Percentiles rank a stretch among this genome's conserved stretches.
These are phyloP conservation scores for Entonaema liquescens DNA, from an alignment of 495 filamentous ascomycete genomes.

Conservation along the genomic window DNA sequence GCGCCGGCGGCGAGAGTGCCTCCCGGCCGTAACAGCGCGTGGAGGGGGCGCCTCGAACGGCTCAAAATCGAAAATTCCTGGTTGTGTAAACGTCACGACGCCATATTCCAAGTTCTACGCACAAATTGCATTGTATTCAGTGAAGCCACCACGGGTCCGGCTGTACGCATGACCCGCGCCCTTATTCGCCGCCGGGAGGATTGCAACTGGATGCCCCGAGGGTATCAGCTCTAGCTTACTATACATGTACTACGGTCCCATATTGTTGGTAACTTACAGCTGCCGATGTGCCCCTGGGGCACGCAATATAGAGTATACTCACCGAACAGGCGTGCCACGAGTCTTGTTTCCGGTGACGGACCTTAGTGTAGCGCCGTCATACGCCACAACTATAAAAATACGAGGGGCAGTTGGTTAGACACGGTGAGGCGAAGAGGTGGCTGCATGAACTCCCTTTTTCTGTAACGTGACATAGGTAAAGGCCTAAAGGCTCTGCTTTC, in stretches of 20 bases:
- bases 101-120: background rate
- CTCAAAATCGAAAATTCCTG: background rate
- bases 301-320: background rate
- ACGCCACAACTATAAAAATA: background rate
- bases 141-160: background rate
- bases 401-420: background rate
- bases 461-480: background rate
- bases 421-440: background rate
- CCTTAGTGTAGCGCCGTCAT: background rate
- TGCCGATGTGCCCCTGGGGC: background rate
- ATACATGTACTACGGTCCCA: too few species aligned
- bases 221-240: background rate
- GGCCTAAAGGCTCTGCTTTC: too few species aligned
- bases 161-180: slow-evolving; percentile 6
- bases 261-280: too few species aligned
- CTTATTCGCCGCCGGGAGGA: background rate
- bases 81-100: background rate
- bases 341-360: background rate
- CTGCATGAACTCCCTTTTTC: background rate
- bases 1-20: background rate
- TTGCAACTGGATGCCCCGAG: background rate
- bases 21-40: background rate
- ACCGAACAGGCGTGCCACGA: background rate
- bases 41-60: background rate
- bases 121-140: background rate